A percentile compares a stretch with the other conserved stretches of the same genome.
Evolutionary conservation across 805 yeast species (phyloP).

Genomic region (Kluyveromyces wickerhamii): DNA sequence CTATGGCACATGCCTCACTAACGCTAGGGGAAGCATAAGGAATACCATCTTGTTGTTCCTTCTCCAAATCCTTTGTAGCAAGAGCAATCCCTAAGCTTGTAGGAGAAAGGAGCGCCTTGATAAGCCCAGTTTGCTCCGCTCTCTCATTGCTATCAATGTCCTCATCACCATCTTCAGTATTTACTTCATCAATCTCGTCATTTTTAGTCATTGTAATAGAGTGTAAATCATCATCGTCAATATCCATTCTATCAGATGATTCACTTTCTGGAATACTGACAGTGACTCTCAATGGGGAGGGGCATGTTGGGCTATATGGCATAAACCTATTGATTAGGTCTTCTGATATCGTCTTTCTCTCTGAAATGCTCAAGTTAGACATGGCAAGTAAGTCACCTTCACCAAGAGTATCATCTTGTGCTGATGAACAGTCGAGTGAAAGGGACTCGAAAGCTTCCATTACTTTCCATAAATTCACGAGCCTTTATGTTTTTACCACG

Average conservation of each 20-base stretch:
- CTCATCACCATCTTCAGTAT: conserved; percentile 8
- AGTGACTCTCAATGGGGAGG: conserved; percentile 13
- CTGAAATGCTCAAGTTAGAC: conserved; percentile 16
- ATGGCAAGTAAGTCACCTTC: conserved; percentile 17
- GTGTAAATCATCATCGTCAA: conserved; percentile 9
- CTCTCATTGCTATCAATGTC: conserved; percentile 4
- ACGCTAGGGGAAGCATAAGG: no score
- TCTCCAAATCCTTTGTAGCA: conserved; percentile 15
- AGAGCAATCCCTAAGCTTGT: conserved; percentile 25
- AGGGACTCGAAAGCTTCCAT: conserved; percentile 1
- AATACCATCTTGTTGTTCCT: no score
- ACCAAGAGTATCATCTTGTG: conserved; percentile 7
- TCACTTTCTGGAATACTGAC: conserved; percentile 10
- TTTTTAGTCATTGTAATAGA: not conserved
- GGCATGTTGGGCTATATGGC: conserved; percentile 13
- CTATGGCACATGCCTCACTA: no score
- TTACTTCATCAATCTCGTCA: conserved; percentile 4
- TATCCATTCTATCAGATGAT: conserved; percentile 13
- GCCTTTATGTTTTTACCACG: no score
- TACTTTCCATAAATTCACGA: no score
- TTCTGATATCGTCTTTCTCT: conserved; percentile 4
- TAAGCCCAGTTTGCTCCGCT: conserved; percentile 10
- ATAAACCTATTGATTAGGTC: conserved; percentile 12
- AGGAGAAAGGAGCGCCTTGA: conserved; percentile 22
- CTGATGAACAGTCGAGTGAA: not conserved